These are phyloP conservation scores for Cinnamomum micranthum DNA, from an alignment of 164 flowering plant species.

Conservation along the genomic window DNA sequence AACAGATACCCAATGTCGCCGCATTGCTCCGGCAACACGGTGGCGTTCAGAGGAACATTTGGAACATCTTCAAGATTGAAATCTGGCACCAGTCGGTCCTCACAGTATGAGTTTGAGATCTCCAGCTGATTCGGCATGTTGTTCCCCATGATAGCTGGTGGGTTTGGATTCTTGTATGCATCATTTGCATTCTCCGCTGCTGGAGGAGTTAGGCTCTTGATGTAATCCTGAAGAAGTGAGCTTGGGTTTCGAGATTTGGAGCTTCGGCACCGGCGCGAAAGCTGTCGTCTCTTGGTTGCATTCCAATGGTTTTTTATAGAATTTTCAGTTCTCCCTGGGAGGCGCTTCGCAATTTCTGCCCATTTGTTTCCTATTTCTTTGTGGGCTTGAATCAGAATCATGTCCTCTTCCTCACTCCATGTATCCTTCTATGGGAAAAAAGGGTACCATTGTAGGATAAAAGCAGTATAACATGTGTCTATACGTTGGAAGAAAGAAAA, in stretches of 20 bases:
- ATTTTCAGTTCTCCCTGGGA: constrained; percentile 60
- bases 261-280: constrained; percentile 23
- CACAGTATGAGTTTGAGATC: neutral
- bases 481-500: no score
- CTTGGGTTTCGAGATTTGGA: constrained; percentile 16
- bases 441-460: neutral
- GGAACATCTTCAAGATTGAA: neutral
- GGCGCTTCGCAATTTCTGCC: constrained; percentile 51
- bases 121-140: neutral
- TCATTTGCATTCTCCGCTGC: neutral
- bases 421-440: constrained; percentile 36
- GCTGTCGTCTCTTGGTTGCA: constrained; percentile 51
- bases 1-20: constrained; percentile 3
- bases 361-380: constrained; percentile 49
- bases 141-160: neutral
- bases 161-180: neutral
- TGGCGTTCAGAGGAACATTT: neutral
- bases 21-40: neutral
- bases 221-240: constrained; percentile 41
- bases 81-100: neutral
- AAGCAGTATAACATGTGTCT: no score
- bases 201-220: constrained; percentile 22
- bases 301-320: constrained; percentile 71
- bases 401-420: constrained; percentile 60
- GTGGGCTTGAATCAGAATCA: constrained; percentile 41